Evolutionary conservation across 352 stramenopile species (phyloP).

Genomic region (Sclerospora graminicola): DNA sequence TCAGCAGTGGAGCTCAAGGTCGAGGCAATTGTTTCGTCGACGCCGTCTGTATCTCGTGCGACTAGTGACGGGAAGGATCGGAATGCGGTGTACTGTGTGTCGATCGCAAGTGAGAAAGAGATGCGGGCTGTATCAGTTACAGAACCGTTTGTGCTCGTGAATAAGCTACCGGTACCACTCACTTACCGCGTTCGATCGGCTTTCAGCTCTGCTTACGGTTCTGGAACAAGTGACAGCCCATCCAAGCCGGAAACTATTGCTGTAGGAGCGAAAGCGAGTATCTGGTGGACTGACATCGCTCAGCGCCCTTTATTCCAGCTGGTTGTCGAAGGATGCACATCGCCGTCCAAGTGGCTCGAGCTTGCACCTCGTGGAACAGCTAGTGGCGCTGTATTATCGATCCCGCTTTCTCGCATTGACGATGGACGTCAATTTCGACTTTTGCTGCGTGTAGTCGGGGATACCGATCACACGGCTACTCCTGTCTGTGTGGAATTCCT

Average conservation of each 20-base stretch:
- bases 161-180: conserved; percentile 67
- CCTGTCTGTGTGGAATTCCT: conserved; percentile 25
- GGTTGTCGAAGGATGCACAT: conserved; percentile 47
- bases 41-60: conserved; percentile 12
- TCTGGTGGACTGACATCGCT: conserved; percentile 65
- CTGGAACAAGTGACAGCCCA: conserved; percentile 16
- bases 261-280: conserved; percentile 49
- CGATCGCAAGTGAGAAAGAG: conserved; percentile 53
- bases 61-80: conserved; percentile 14
- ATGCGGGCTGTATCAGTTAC: conserved; percentile 50
- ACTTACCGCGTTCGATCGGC: conserved; percentile 42
- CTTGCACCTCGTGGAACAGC: conserved; percentile 35
- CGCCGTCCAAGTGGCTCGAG: conserved; percentile 56
- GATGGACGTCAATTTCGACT: conserved; percentile 62
- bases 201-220: conserved; percentile 25
- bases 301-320: conserved; percentile 65
- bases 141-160: conserved; percentile 66
- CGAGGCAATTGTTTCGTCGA: conserved; percentile 33
- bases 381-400: conserved; percentile 40
- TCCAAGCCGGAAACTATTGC: conserved; percentile 28
- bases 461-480: conserved; percentile 12
- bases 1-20: conserved; percentile 50
- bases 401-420: conserved; percentile 41
- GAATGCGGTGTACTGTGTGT: conserved; percentile 58
- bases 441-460: conserved; percentile 42